Base-by-base conservation (phyloP, 1,284 basidiomycete species). In the Leccinum discolor region DNA sequence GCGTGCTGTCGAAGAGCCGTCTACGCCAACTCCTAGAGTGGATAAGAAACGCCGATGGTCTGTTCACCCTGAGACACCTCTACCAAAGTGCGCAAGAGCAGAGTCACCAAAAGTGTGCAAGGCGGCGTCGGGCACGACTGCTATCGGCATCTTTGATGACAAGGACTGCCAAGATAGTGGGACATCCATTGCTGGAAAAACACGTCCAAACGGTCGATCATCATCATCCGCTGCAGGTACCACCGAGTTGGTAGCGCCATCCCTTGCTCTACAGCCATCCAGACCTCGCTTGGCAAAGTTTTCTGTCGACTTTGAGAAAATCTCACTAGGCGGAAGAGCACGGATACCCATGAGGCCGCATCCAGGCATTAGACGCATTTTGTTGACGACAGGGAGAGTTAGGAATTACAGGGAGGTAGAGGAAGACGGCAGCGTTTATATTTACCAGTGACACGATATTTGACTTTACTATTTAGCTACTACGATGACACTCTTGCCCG, bases 311-410 rank as follows among this genome's bases (percentile, higher is more conserved):
- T 72, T 74, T 47, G 52, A 64, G 29, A 65, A 10, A 44, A 59
- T 71, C 16, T 35, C 65, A 3, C 52, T 67, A 40, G 65, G 65
- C 2, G 59, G 44, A 60, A 26, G 40, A 4, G 29, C 64, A 16
- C 60, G 63, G 6, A 62, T 64, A 10, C 26, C 26, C 7, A 29
- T 72, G 38, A 61, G 69, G 23, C 3, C 67, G 61, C 32, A 61
- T 21, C 59, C 18, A 10, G 64, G 66, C 4, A 47, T 75, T 1
- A 65, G 56, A 26, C 11, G n/a, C 1, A 60, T 62, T 2, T 21
- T 76, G 29, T 63, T 77, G 64, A 77, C 77, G 64, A 77, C 77
- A 8, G 75, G 76, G n/a, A 74, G 75, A 21, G 68, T 76, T 57
- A 70, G 75, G 50, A 74, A 66, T 42, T 59, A 68, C 21, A 69